Evolutionary conservation across 306 rosid genomes (phyloP).

Genomic region (Phaseolus lunatus): DNA sequence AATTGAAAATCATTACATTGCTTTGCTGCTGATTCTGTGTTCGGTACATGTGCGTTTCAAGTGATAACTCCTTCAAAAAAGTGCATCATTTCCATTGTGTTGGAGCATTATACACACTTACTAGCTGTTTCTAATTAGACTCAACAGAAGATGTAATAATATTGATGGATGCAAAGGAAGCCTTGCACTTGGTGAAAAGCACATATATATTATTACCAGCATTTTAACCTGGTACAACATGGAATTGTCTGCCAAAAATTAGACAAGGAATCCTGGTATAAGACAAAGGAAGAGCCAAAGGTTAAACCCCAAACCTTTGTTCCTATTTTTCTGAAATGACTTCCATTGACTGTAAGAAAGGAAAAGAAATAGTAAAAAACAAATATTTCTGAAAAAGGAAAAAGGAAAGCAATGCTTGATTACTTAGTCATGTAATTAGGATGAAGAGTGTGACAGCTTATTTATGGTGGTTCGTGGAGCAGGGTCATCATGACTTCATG

Average conservation of each 20-base stretch:
- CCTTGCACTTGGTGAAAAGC: constrained; percentile 19
- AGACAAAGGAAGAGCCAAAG: constrained; percentile 22
- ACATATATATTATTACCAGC: constrained; percentile 9
- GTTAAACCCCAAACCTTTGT: neutral
- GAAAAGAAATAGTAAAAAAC: constrained; percentile 11
- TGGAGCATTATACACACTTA: constrained; percentile 11
- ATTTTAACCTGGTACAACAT: constrained; percentile 33
- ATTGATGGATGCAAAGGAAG: constrained; percentile 15
- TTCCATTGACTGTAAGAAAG: constrained; percentile 22
- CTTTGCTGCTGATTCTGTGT: constrained; percentile 16
- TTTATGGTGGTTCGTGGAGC: constrained; percentile 13
- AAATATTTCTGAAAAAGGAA: constrained; percentile 15
- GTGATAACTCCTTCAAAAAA: constrained; percentile 4
- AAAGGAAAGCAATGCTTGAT: neutral
- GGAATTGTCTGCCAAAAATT: constrained; percentile 37
- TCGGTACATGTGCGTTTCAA: neutral
- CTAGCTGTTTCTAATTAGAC: constrained; percentile 1
- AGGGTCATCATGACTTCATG: constrained; percentile 13
- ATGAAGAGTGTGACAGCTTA: constrained; percentile 11
- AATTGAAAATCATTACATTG: constrained; percentile 3
- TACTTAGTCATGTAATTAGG: constrained; percentile 1
- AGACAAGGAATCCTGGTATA: constrained; percentile 32
- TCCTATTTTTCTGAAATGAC: constrained; percentile 12
- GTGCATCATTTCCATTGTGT: constrained; percentile 1
- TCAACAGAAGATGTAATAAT: constrained; percentile 13